Base-by-base conservation (phyloP, 2,329 filamentous ascomycete species). In the Colletotrichum coccodes region DNA sequence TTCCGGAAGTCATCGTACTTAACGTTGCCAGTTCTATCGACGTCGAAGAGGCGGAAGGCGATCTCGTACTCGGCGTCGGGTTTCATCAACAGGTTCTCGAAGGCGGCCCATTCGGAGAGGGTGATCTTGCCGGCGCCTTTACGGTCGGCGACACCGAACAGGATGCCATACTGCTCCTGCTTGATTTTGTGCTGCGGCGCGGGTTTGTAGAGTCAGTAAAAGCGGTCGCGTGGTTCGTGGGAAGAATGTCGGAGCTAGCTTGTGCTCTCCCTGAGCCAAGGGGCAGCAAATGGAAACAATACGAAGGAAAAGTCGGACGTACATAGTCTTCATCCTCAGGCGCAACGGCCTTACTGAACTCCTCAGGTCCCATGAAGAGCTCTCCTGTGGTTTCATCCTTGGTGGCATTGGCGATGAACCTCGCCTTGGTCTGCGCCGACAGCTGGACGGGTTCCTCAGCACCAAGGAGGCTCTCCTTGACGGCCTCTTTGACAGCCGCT, bases 1-100 rank as follows among this genome's bases (percentile, higher is more conserved):
- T 90, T 87, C 77, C 94, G 90, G 82, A 99, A 95, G 75, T 94
- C 90, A 44, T 97, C 92, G 77, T 95, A 97, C 79, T 95, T 95
- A 76, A 99, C 94, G 56, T 88, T 88, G 70, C 96, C 96, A 23
- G 90, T 92, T 70, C 93, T 89, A 59, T 95, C 91, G 75, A 94
- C 87, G 78, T 98, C 95, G 82, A 99, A 99, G 63, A 99, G 88
- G 75, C 96, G 93, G 84, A 98, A 99, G 18, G 96, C 95, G 75
- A 99, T 97, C 81, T 98, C 95, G 83, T 99, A 99, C 84, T 99
- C 96, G 79, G 96, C 96, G 78, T 98, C 96, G 71, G 96, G 93
- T 83, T 98, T 98, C 74, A 88, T 87, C 68, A 99, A 90, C 71
- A 99, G 89, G 84, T 97, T 97, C 83, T 98, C 94, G 81, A 98